phyloP scores from a whole-genome alignment of 805 yeast genomes.

The Yarrowia sp. region DNA sequence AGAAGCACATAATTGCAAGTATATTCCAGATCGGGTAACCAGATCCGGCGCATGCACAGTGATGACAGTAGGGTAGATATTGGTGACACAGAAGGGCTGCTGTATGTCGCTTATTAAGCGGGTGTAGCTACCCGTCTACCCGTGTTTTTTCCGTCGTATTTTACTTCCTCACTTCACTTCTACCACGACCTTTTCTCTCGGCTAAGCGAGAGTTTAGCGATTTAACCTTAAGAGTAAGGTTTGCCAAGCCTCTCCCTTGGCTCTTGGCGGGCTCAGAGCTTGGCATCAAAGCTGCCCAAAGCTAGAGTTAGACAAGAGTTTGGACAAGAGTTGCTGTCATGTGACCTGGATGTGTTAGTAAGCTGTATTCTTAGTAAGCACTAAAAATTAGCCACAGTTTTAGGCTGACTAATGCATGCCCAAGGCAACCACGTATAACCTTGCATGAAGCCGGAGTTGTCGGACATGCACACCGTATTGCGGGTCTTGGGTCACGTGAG shows the following conservation, averaged over 20 bases:
- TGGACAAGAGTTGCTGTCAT: neutral
- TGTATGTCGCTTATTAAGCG: no score
- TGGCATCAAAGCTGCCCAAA: neutral
- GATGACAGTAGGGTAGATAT: no score
- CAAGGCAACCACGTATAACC: no score
- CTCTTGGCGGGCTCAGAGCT: neutral
- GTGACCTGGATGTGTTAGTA: neutral
- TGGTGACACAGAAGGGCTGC: no score
- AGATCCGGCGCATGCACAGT: no score
- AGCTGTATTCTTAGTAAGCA: neutral
- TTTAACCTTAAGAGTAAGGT: neutral
- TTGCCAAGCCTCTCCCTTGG: slow-evolving; percentile 14
- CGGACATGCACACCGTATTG: no score
- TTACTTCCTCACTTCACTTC: neutral
- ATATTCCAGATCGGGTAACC: no score
- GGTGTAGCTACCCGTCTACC: neutral
- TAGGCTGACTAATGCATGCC: no score
- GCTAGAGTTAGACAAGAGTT: neutral
- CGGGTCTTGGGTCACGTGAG: no score
- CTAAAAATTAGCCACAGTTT: no score
- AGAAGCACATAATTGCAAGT: no score
- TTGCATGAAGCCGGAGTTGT: no score
- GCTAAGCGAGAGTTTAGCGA: slow-evolving; percentile 4
- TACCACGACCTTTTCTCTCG: slow-evolving; percentile 1
- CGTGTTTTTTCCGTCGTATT: neutral